phyloP scores from a whole-genome alignment of 83 land plant species.

The Picea engelmannii region DNA sequence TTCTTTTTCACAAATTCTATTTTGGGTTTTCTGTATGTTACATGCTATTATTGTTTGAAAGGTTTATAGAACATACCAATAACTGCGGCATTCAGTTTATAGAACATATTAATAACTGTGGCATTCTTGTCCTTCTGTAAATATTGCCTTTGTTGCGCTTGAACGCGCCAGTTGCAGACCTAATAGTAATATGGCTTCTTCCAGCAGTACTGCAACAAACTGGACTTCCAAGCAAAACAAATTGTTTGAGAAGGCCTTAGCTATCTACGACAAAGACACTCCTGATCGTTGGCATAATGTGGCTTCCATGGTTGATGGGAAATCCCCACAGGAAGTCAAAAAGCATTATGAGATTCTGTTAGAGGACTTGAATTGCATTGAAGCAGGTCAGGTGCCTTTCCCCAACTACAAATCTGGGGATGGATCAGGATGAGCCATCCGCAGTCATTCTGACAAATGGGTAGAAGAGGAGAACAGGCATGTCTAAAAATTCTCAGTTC shows the following conservation, averaged over 20 bases:
- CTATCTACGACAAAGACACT: conserved; percentile 18
- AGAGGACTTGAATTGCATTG: conserved; percentile 49
- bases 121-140: background rate
- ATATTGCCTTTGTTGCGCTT: background rate
- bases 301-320: conserved; percentile 28
- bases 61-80: no score
- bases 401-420: conserved; percentile 38
- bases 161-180: background rate
- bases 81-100: no score
- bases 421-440: no score
- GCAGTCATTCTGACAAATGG: no score
- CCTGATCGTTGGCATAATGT: conserved; percentile 24
- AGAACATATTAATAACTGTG: no score
- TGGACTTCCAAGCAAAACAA: conserved; percentile 24
- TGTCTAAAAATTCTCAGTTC: no score
- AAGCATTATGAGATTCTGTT: conserved; percentile 48
- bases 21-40: no score
- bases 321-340: conserved; percentile 37
- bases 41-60: no score
- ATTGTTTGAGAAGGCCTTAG: conserved; percentile 25
- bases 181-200: background rate
- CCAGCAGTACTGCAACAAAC: no score
- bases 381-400: conserved; percentile 38
- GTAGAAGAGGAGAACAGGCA: no score
- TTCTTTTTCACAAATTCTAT: no score